Percentiles rank a stretch among this genome's conserved stretches.
Conservation (phyloP, 78 protist genomes). For the Neovahlkampfia damariscottae region DNA sequence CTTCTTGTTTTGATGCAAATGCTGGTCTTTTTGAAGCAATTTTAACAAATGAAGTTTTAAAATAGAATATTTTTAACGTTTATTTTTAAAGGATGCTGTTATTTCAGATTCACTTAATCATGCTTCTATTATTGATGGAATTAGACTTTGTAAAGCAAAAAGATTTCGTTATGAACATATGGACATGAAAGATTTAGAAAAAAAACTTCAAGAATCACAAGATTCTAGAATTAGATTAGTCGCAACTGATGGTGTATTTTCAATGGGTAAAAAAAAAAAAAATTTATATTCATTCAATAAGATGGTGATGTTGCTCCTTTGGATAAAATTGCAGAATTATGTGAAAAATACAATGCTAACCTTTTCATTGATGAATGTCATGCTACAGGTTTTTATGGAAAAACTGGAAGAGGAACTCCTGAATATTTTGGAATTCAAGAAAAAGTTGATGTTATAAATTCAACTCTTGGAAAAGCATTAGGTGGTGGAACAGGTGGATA, state of each 20-base stretch:
- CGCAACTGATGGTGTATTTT: conserved; percentile 66
- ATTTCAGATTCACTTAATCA: conserved; percentile 60
- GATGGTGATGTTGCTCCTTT: conserved; percentile 76
- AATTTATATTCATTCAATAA: no score
- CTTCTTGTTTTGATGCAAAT: conserved; percentile 63
- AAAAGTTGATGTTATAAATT: conserved; percentile 47
- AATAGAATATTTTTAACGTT: no score
- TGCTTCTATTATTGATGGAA: conserved; percentile 70
- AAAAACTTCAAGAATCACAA: conserved; percentile 21
- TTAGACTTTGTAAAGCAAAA: conserved; percentile 49
- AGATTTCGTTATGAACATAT: conserved; percentile 8
- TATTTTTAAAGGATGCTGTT: conserved; percentile 50
- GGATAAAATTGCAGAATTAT: conserved; percentile 37
- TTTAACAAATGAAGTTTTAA: no score
- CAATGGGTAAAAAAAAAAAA: no score
- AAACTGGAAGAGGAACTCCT: conserved; percentile 51
- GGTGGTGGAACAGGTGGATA: conserved; percentile 70
- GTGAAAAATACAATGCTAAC: conserved; percentile 46
- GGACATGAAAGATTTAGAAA: conserved; percentile 51
- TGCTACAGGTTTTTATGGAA: conserved; percentile 61
- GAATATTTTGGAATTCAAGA: conserved; percentile 22
- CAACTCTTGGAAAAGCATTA: conserved; percentile 67
- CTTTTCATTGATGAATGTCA: conserved; percentile 70
- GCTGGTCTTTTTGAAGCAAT: conserved; percentile 63
- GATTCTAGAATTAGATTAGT: conserved; percentile 20